Evolutionary conservation across 495 filamentous ascomycete species (phyloP).

Genomic region (Aspergillus sclerotiicarbonarius): DNA sequence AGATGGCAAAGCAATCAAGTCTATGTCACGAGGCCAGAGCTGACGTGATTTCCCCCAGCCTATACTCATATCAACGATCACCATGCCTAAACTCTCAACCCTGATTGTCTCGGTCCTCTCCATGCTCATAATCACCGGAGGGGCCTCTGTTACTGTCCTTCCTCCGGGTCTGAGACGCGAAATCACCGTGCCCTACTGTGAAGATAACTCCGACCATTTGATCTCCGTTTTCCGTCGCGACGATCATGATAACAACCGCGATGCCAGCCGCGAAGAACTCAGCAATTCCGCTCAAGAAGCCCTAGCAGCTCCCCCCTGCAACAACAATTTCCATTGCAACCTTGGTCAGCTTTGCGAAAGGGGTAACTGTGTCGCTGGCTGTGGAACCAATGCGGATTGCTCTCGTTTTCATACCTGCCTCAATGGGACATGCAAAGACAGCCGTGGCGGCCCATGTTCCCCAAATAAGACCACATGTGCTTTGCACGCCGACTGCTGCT

Average conservation of each 20-base stretch:
- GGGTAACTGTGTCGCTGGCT: slow-evolving; percentile 4
- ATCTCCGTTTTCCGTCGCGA: neutral
- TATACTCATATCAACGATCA: neutral
- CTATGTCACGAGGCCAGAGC: neutral
- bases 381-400: slow-evolving; percentile 8
- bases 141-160: neutral
- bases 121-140: neutral
- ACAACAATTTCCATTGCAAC: slow-evolving; percentile 6
- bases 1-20: neutral
- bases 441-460: neutral
- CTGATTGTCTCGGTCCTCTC: slow-evolving; percentile 1
- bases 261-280: neutral
- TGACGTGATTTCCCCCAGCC: neutral
- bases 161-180: neutral
- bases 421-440: slow-evolving; percentile 1
- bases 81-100: slow-evolving; percentile 5
- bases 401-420: slow-evolving; percentile 7
- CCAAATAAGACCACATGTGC: slow-evolving; percentile 2
- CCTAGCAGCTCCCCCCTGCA: neutral
- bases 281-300: neutral
- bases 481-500: slow-evolving; percentile 14
- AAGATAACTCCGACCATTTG: neutral
- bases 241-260: neutral
- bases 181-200: neutral
- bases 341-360: slow-evolving; percentile 4